Conservation (phyloP, 495 filamentous ascomycete species). For the Clohesyomyces aquaticus region DNA sequence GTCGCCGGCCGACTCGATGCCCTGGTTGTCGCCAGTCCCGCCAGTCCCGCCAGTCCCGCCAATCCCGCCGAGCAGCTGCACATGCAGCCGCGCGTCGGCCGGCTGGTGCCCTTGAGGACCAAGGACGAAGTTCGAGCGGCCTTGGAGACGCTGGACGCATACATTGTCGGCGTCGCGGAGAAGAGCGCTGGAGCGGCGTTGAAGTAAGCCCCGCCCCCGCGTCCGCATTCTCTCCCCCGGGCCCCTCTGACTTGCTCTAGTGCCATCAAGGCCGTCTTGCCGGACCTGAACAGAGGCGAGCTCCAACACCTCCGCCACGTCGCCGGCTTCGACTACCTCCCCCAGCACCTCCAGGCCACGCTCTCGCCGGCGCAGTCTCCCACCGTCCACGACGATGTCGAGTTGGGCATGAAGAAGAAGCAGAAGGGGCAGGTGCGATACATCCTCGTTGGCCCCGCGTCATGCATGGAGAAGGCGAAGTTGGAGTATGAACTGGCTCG, state of each 20-base stretch:
- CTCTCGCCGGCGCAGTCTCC: constrained; percentile 22
- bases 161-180: constrained; percentile 35
- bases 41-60: background rate
- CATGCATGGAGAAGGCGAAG: constrained; percentile 13
- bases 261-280: constrained; percentile 53
- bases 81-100: constrained; percentile 14
- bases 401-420: constrained; percentile 17
- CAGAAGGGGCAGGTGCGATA: constrained; percentile 27
- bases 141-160: constrained; percentile 35
- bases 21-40: background rate
- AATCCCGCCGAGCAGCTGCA: constrained; percentile 11
- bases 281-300: constrained; percentile 61
- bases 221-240: background rate
- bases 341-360: constrained; percentile 51
- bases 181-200: constrained; percentile 26
- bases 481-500: constrained; percentile 50
- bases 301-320: constrained; percentile 82
- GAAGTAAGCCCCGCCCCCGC: constrained; percentile 28
- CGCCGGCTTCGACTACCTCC: constrained; percentile 71
- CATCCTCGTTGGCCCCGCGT: constrained; percentile 53
- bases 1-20: constrained; percentile 2
- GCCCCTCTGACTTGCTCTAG: constrained; percentile 40
- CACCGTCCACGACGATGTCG: background rate
- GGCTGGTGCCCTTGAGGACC: constrained; percentile 31
- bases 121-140: constrained; percentile 37